Percentiles rank a stretch among this genome's conserved stretches.
Conservation (phyloP, 139 green algal genomes). For the Chlamydomonas eustigma region DNA sequence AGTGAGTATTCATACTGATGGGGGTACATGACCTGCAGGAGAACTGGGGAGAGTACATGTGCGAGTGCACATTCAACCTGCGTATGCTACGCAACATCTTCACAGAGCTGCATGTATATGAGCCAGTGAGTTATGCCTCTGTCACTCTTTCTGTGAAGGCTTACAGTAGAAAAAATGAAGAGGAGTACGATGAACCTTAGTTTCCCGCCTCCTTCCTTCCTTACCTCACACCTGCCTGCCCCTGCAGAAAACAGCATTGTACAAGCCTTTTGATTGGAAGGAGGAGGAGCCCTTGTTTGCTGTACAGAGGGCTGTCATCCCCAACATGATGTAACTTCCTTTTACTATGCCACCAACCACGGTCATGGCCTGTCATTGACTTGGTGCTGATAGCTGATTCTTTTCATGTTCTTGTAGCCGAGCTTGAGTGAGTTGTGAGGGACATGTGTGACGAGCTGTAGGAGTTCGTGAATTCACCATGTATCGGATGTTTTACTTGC, state of each 20-base stretch:
- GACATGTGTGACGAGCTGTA: too few relatives aligned
- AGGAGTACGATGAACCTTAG: background rate
- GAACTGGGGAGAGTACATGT: conserved; percentile 92
- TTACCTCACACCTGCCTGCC: background rate
- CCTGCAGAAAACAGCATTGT: conserved; percentile 42
- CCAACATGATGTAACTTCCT: conserved; percentile 12
- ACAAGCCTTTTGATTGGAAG: conserved; percentile 74
- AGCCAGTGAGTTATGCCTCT: conserved; percentile 56
- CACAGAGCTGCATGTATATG: conserved; percentile 88
- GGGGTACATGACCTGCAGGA: conserved; percentile 60
- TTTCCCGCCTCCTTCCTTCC: background rate
- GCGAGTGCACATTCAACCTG: conserved; percentile 85
- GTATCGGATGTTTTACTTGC: too few relatives aligned
- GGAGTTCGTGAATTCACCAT: too few relatives aligned
- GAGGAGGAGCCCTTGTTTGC: conserved; percentile 72
- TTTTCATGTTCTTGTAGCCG: too few relatives aligned
- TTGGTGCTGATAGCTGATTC: too few relatives aligned
- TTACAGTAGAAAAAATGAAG: background rate
- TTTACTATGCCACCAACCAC: too few relatives aligned
- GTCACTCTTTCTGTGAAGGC: background rate
- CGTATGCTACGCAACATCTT: conserved; percentile 91
- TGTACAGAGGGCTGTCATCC: conserved; percentile 55
- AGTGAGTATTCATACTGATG: too few relatives aligned
- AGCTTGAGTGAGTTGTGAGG: too few relatives aligned
- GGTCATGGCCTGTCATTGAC: too few relatives aligned